Evolutionary conservation across 2,329 filamentous ascomycete genomes (phyloP).

Genomic region (Botrytis sinoallii): DNA sequence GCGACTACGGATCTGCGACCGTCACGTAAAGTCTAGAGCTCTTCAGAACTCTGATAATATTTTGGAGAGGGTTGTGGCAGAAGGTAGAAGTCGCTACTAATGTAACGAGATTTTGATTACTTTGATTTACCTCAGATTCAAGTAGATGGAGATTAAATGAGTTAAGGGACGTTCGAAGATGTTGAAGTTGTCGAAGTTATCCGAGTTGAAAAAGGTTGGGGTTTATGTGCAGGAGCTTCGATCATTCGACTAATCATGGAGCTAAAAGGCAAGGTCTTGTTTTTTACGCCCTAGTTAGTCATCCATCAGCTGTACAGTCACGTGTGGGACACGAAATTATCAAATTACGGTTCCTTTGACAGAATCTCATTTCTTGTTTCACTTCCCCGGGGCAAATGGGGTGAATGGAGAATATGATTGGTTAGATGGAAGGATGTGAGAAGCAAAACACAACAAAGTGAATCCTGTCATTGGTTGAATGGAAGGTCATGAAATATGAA

Average conservation of each 20-base stretch:
- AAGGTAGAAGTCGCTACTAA: slow-evolving; percentile 10
- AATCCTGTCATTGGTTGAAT: not conserved
- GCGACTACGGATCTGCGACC: slow-evolving; percentile 21
- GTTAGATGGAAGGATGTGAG: not conserved
- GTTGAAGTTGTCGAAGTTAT: not conserved
- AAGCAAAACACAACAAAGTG: not conserved
- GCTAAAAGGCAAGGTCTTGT: not conserved
- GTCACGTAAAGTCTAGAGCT: slow-evolving; percentile 18
- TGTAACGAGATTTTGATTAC: slow-evolving; percentile 13
- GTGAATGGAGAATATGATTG: not conserved
- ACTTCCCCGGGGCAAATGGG: not conserved
- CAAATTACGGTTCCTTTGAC: not conserved
- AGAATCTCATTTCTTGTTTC: not conserved
- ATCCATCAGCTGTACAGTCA: not conserved
- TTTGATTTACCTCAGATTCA: slow-evolving; percentile 11
- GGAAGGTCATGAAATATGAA: not conserved
- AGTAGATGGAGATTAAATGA: slow-evolving; percentile 5
- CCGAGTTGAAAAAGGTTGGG: slow-evolving; percentile 6
- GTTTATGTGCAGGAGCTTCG: not conserved
- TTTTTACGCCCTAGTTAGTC: slow-evolving; percentile 9
- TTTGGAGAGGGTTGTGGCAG: slow-evolving; percentile 7
- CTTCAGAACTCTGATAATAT: not conserved
- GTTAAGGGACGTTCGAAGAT: not conserved
- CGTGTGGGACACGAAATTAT: not conserved
- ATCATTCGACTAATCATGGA: not conserved